Base-by-base conservation (phyloP, 441 rosid genomes). In the Erodium moschatum region DNA sequence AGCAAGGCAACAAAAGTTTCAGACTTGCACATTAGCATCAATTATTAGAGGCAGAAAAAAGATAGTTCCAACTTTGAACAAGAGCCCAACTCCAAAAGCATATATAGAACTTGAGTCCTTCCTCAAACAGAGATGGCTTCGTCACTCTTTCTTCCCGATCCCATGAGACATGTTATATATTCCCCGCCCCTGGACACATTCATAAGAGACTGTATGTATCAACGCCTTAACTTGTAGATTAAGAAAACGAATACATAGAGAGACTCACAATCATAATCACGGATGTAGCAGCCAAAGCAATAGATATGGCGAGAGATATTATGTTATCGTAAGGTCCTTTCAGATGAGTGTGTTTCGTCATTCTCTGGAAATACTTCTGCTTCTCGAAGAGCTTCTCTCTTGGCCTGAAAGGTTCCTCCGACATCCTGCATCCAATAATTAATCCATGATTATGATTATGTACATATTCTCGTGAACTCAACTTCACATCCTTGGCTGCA, bases 161-260 rank as follows among this genome's bases (percentile, higher is more conserved):
- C 97, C 98, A 64, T 89, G 85, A 3, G 97, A 79, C 98, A 90
- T 82, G 75, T 89, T 87, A 78, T 93, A 93, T 83, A 90, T 81
- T 29, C 97, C 96, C 29, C 85, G 88, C 31, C 90, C 98, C 98
- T 92, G 87, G 65, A 46, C 52, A 46, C 52, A 46, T 46, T 12
- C 52, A 46, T 46, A 46, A 11, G 52, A 11, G 52, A 46, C 16
- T 29, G n/a, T n/a, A n/a, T n/a, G n/a, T n/a, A n/a, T n/a, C 31
- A 29, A 46, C 52, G 1, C 52, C 5, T n/a, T 46, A n/a, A 10
- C 52, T 46, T 46, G 52, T 46, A 11, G n/a, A n/a, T 2, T 42
- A 42, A 29, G 62, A 65, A 61, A 3, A 38, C 40, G 8, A 12
- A 7, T 33, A 40, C 62, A n/a, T 18, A 46, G 58, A 71, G 29